These are phyloP conservation scores for carrot (Daucus carota) DNA, from an alignment of 129 eudicot species.

Conservation along the genomic window DNA sequence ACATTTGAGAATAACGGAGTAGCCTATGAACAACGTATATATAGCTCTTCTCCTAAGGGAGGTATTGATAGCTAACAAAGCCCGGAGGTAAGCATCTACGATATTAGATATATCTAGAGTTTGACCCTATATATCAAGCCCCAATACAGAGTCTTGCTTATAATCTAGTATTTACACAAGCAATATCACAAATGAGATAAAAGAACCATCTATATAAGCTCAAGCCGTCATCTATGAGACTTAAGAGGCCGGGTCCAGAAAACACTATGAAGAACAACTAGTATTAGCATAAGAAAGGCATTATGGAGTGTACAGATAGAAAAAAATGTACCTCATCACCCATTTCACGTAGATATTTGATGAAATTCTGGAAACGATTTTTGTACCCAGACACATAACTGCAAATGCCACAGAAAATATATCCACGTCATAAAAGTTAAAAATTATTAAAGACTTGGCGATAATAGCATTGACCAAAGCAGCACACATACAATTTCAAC, in stretches of 20 bases:
- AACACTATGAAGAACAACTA: not conserved
- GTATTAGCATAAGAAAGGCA: not conserved
- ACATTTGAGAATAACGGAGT: not conserved
- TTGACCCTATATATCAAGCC: not conserved
- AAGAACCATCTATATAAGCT: not conserved
- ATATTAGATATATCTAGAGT: not conserved
- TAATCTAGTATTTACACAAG: not conserved
- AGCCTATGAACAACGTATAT: not conserved
- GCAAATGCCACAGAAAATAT: slow-evolving; percentile 27
- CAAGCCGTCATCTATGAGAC: not conserved
- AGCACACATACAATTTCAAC: not conserved
- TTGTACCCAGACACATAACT: slow-evolving; percentile 95
- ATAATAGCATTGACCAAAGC: not conserved
- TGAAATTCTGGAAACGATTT: slow-evolving; percentile 92
- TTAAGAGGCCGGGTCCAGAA: not conserved
- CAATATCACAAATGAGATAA: not conserved
- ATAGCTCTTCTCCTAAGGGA: not conserved
- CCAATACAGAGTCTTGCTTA: not conserved
- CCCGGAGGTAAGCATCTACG: not conserved
- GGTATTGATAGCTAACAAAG: not conserved
- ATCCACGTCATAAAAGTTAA: not conserved
- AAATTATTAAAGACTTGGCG: not conserved
- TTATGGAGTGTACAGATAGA: not conserved
- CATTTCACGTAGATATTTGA: slow-evolving; percentile 90
- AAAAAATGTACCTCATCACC: slow-evolving; percentile 78